Conservation (phyloP, 2,329 filamentous ascomycete species). For the Trichoderma brevicompactum region DNA sequence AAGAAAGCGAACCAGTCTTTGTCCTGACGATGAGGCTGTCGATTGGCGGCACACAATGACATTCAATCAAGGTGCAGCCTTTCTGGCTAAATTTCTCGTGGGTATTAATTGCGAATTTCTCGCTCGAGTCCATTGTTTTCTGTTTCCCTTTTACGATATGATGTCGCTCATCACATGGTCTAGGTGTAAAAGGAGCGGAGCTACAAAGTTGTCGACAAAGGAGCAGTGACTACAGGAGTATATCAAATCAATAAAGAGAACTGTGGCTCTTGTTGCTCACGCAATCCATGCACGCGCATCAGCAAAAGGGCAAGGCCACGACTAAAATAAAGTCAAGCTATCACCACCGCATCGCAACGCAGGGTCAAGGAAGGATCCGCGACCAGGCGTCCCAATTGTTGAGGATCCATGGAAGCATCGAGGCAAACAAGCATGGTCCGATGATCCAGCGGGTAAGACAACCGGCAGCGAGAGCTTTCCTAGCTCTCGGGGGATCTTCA, state of each 20-base stretch:
- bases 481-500: constrained; percentile 23
- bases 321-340: too few species aligned
- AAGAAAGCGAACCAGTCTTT: neutral
- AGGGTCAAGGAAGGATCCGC: neutral
- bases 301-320: neutral
- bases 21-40: constrained; percentile 5
- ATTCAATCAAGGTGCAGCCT: neutral
- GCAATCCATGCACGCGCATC: too few species aligned
- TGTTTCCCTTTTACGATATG: too few species aligned
- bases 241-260: too few species aligned
- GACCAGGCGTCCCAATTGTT: neutral
- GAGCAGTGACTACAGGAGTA: too few species aligned
- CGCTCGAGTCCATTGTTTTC: neutral
- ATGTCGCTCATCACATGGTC: too few species aligned
- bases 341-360: neutral
- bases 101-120: too few species aligned
- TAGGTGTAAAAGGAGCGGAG: too few species aligned
- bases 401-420: constrained; percentile 1
- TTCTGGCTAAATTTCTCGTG: neutral
- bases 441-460: constrained; percentile 25
- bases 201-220: too few species aligned
- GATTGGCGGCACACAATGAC: constrained; percentile 5
- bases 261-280: too few species aligned
- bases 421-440: constrained; percentile 21
- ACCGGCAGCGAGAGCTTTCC: constrained; percentile 20